phyloP scores from a whole-genome alignment of 371 early-diverging fungal species.

The Parasitella parasitica region DNA sequence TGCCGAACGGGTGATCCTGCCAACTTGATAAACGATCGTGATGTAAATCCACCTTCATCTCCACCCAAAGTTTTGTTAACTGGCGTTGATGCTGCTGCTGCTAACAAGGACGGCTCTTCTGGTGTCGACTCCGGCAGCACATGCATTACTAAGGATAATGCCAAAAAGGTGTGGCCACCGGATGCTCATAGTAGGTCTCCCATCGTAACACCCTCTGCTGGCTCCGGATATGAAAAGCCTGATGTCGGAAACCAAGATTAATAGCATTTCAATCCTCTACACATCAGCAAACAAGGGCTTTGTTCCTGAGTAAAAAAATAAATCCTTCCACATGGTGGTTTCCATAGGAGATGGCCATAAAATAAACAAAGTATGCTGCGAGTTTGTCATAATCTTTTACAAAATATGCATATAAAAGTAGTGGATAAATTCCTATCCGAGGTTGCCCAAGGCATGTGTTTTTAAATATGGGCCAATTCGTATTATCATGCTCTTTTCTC shows the following conservation, averaged over 20 bases:
- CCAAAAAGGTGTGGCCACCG: background rate
- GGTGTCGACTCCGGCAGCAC: background rate
- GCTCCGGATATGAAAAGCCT: background rate
- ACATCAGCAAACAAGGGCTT: too few species aligned
- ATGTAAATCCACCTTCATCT: slow-evolving; percentile 3
- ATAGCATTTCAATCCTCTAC: too few species aligned
- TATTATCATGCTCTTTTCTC: background rate
- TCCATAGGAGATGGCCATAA: too few species aligned
- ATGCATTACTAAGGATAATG: background rate
- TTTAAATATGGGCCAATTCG: background rate
- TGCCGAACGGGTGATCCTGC: slow-evolving; percentile 7
- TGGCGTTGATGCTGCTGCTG: background rate
- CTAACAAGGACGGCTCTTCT: background rate
- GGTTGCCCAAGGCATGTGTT: background rate
- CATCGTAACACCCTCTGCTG: background rate
- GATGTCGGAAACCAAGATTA: background rate
- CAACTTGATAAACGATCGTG: background rate
- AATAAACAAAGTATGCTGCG: too few species aligned
- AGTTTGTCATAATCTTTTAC: background rate
- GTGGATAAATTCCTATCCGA: background rate
- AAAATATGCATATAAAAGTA: background rate
- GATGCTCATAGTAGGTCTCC: background rate
- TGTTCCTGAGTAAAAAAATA: too few species aligned
- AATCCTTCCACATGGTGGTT: too few species aligned
- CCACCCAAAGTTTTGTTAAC: background rate